Conservation (phyloP, 2,329 filamentous ascomycete genomes). For the Colletotrichum lentis region DNA sequence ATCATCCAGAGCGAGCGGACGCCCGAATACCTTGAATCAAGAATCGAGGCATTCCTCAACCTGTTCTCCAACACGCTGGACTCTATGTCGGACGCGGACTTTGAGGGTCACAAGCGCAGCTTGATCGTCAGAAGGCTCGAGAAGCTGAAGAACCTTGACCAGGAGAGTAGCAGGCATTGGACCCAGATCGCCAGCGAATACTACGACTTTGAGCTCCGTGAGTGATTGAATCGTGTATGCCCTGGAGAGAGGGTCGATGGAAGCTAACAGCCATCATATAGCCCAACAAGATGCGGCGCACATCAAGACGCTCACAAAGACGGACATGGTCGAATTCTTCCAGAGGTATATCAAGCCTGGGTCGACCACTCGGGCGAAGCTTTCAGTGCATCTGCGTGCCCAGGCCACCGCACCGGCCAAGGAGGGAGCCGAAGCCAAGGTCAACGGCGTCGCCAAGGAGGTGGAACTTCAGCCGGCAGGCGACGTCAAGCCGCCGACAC, state of each 20-base stretch:
- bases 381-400: constrained; percentile 83
- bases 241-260: neutral
- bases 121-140: constrained; percentile 87
- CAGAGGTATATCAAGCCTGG: constrained; percentile 76
- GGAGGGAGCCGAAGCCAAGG: constrained; percentile 53
- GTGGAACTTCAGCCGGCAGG: constrained; percentile 47
- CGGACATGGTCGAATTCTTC: constrained; percentile 83
- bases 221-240: constrained; percentile 43
- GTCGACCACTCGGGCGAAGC: constrained; percentile 79
- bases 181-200: constrained; percentile 83
- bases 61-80: constrained; percentile 71
- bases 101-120: constrained; percentile 90
- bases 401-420: constrained; percentile 63
- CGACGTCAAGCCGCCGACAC: constrained; percentile 51
- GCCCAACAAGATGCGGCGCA: constrained; percentile 78
- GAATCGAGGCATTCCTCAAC: constrained; percentile 85
- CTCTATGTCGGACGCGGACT: constrained; percentile 82
- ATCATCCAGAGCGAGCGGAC: constrained; percentile 93
- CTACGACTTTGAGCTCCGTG: constrained; percentile 89
- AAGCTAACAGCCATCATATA: constrained; percentile 47
- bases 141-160: constrained; percentile 89
- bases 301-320: constrained; percentile 78
- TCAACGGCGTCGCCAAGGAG: constrained; percentile 45
- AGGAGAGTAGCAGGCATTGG: constrained; percentile 87
- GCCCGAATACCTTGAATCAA: constrained; percentile 81